Base-by-base conservation (phyloP, 805 yeast genomes). In the Debaryomyces hansenii region DNA sequence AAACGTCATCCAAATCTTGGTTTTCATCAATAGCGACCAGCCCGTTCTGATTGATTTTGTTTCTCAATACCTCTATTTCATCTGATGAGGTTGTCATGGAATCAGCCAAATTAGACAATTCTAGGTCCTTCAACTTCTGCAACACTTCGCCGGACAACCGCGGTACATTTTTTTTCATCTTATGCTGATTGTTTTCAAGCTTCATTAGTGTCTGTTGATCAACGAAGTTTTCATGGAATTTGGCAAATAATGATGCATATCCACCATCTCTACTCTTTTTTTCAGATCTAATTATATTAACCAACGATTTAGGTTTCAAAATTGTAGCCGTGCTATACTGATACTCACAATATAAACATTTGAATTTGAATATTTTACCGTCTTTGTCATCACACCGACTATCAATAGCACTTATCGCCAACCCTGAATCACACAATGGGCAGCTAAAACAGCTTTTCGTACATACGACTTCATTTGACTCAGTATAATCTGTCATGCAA, bases 261-360 rank as follows among this genome's bases (percentile, higher is more conserved):
- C 34, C 34, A 31, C 16, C 16, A 31, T 31, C 34, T 6, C 11
- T 12, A 12, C 16, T 10, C 15, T 20, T n/a, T 20, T 35, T 28
- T 36, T 49, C 52, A 20, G 41, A 48, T 18, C 49, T 47, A 4
- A 64, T 46, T 12, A 64, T 64, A 18, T 38, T 50, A 2, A 50
- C 41, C 35, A 78, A 49, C 5, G 80, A 63, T 40, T 64, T 71
- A 1, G 82, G 82, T 44, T 65, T 73, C 16, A 59, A 56, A 6
- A 76, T 63, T 4, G 67, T 45, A 1, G 63, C 66, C 0, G 81
- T 71, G 14, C 52, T 45, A 46, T 65, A 77, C 0, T 10, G 24
- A 59, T 68, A 78, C 2, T 46, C 38, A 49, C 79, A 70, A 41
- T 45, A 53, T 3, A 52, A 49, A 55, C 83, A 78, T 11, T 49